Evolutionary conservation across 768 basidiomycete species (phyloP).

Genomic region (Kwoniella mangroviensis): DNA sequence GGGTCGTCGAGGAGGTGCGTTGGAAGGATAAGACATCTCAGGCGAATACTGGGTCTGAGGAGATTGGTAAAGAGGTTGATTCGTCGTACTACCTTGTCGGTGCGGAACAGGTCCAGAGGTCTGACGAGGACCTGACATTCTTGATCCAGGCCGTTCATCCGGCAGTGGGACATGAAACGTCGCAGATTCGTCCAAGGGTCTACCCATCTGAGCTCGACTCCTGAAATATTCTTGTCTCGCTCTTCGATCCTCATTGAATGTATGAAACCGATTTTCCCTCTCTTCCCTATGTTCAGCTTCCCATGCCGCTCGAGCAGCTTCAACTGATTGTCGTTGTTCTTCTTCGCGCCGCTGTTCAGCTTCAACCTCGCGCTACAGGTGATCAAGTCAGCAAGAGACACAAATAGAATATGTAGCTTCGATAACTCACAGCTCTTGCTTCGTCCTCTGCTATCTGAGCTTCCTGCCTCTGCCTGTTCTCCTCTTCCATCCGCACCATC

Average conservation of each 20-base stretch:
- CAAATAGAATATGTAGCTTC: neutral
- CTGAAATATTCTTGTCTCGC: slow-evolving; percentile 32
- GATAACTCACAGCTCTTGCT: slow-evolving; percentile 43
- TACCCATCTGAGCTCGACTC: slow-evolving; percentile 18
- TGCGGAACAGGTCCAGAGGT: slow-evolving; percentile 17
- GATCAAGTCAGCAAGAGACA: slow-evolving; percentile 16
- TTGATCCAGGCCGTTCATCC: slow-evolving; percentile 13
- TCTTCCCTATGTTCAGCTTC: slow-evolving; percentile 28
- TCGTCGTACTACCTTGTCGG: slow-evolving; percentile 10
- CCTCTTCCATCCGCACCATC: slow-evolving; percentile 41
- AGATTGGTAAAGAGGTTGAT: slow-evolving; percentile 39
- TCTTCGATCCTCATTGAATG: slow-evolving; percentile 38
- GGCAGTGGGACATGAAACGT: slow-evolving; percentile 17
- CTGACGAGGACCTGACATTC: slow-evolving; percentile 23
- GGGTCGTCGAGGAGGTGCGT: slow-evolving; percentile 29
- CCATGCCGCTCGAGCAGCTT: slow-evolving; percentile 24
- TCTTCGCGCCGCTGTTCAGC: slow-evolving; percentile 37
- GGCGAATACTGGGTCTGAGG: slow-evolving; percentile 35
- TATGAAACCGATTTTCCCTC: slow-evolving; percentile 24
- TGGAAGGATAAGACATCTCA: slow-evolving; percentile 29
- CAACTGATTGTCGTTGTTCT: slow-evolving; percentile 15
- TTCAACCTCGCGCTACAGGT: slow-evolving; percentile 40
- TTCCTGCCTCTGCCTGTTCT: slow-evolving; percentile 40
- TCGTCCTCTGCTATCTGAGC: slow-evolving; percentile 49
- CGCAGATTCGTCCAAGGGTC: slow-evolving; percentile 19